These are phyloP conservation scores for Acer campestre DNA, from an alignment of 345 rosid species.

Conservation along the genomic window DNA sequence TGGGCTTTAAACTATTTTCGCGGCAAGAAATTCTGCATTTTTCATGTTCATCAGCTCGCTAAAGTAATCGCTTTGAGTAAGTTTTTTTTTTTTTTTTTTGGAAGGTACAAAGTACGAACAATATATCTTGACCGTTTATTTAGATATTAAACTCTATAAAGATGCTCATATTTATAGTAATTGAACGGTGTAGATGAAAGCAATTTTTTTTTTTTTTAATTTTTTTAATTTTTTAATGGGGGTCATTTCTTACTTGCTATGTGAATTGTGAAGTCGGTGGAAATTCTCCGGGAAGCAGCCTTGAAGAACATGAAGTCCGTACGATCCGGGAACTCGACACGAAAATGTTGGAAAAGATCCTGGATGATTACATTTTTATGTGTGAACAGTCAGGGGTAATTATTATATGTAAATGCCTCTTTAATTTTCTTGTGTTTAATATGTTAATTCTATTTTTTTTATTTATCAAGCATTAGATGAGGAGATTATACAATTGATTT, in stretches of 20 bases:
- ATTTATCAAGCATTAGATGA: too few relatives aligned
- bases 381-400: constrained; percentile 34
- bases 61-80: constrained; percentile 13
- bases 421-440: too few relatives aligned
- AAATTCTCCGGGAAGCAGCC: constrained; percentile 3
- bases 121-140: too few relatives aligned
- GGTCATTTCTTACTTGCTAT: background rate
- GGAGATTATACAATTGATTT: too few relatives aligned
- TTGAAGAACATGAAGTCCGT: constrained; percentile 11
- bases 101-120: too few relatives aligned
- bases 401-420: background rate
- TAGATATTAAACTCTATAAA: too few relatives aligned
- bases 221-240: background rate
- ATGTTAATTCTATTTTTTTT: too few relatives aligned
- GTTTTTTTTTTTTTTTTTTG: background rate
- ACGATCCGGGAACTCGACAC: constrained; percentile 30
- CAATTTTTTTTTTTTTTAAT: too few relatives aligned
- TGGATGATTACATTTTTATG: constrained; percentile 36
- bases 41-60: constrained; percentile 40
- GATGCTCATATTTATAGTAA: too few relatives aligned
- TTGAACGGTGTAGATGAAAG: background rate
- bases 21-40: constrained; percentile 39
- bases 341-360: constrained; percentile 19
- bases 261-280: constrained; percentile 17
- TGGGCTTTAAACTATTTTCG: constrained; percentile 57